Evolutionary conservation across 2,329 filamentous ascomycete genomes (phyloP), one percentile per base, ranked within the genome.

Genomic region (Sporothrix humicola): DNA sequence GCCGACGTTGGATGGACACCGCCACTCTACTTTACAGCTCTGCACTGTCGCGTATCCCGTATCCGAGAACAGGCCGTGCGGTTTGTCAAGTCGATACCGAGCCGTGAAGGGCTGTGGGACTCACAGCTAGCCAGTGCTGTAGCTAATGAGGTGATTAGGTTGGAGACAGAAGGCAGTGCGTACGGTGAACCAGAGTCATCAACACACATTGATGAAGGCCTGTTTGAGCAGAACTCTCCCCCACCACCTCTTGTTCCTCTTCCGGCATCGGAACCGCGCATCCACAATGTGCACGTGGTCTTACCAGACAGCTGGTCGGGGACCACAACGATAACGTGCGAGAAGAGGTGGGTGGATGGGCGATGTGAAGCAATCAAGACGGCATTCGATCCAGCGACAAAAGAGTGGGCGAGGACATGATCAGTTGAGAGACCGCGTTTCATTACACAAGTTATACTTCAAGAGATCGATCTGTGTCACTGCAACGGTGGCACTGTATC

Each of bases 91-190:
- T 70, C 52, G 3, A 56, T 70, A n/a, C 68, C 68, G 3, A 70
- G 44, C 17, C 48, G 68, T 9, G 68, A 70, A 58, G 68, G 68
- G 3, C 13, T 70, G 13, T 70, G 68, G 68, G 68, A 70, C 52
- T 56, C 52, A 9, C 46, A 70, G 13, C 52, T 70, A 8, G 26
- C 68, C 9, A 56, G 68, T 6, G 48, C 50, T 1, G 68, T 70
- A 26, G 68, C 68, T 2, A 20, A 56, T 8, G 52, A 56, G 10
- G 52, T 70, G 31, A 58, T 70, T 7, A 50, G 31, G 10, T 31
- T 70, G 13, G 68, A 70, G 17, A 20, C 46, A 2, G 15, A 63
- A 12, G 3, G n/a, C 15, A 10, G 31, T 13, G 31, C 31, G 26
- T 15, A 15, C 3, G 31, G 58, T 10, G 68, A 46, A n/a, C 8